Percentiles rank a stretch among this genome's conserved stretches.
Conservation (phyloP, 768 basidiomycete species). For the Neoboletus subvelutipes region DNA sequence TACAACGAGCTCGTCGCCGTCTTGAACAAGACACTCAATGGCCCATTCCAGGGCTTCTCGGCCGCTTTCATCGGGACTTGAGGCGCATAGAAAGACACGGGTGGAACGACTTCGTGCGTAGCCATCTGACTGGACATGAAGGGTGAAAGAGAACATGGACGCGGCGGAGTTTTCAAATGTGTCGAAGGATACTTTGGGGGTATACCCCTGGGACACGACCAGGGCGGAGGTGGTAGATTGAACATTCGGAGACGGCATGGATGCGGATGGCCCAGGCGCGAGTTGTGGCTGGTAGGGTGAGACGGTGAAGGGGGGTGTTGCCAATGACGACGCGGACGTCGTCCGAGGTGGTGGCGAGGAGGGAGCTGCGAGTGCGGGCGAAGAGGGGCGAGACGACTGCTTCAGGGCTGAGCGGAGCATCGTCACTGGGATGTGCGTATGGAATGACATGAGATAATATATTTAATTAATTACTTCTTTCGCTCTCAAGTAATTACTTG, state of each 20-base stretch:
- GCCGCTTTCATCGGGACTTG: conserved; percentile 87
- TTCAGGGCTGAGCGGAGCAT: conserved; percentile 58
- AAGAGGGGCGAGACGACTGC: conserved; percentile 33
- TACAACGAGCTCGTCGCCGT: conserved; percentile 91
- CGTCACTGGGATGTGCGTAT: conserved; percentile 12
- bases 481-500: not conserved
- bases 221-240: conserved; percentile 16
- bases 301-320: conserved; percentile 23
- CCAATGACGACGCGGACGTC: conserved; percentile 18
- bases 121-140: conserved; percentile 80
- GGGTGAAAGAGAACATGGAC: conserved; percentile 85
- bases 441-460: conserved; percentile 2
- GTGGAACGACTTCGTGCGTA: conserved; percentile 76
- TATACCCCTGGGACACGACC: conserved; percentile 34
- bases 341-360: conserved; percentile 28
- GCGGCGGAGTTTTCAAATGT: conserved; percentile 82
- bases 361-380: conserved; percentile 13
- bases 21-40: conserved; percentile 79
- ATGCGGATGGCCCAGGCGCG: conserved; percentile 13
- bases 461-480: conserved; percentile 12
- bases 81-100: conserved; percentile 86
- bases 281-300: conserved; percentile 14
- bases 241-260: conserved; percentile 18
- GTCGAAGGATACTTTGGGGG: conserved; percentile 70
- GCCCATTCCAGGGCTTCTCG: conserved; percentile 89